A percentile compares a stretch with the other conserved stretches of the same genome.
Evolutionary conservation across 768 basidiomycete species (phyloP).

Genomic region (Chalciporus pseudorubinellus): DNA sequence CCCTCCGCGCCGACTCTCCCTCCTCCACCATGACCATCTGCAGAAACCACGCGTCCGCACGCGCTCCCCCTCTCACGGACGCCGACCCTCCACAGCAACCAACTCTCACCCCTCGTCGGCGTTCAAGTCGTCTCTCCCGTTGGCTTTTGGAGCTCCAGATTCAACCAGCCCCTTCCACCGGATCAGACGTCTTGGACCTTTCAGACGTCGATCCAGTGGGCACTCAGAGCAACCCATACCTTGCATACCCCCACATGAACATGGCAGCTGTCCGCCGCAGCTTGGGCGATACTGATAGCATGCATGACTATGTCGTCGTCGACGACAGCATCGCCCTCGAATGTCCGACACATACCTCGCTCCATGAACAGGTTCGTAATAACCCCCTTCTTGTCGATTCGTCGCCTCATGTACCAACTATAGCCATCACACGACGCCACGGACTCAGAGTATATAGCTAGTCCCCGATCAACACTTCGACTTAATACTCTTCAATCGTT

Average conservation of each 20-base stretch:
- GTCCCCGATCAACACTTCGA: slow-evolving; percentile 33
- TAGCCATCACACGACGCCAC: slow-evolving; percentile 23
- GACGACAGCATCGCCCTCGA: slow-evolving; percentile 32
- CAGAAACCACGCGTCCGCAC: slow-evolving; percentile 25
- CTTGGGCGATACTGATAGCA: slow-evolving; percentile 33
- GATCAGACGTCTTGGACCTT: slow-evolving; percentile 14
- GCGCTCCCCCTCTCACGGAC: slow-evolving; percentile 10
- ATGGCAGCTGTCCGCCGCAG: slow-evolving; percentile 27
- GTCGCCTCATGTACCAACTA: slow-evolving; percentile 17
- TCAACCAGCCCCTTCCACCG: slow-evolving; percentile 15
- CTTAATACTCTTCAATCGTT: slow-evolving; percentile 38
- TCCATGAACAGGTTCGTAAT: slow-evolving; percentile 27
- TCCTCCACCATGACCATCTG: slow-evolving; percentile 31
- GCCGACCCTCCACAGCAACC: slow-evolving; percentile 7
- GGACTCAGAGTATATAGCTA: slow-evolving; percentile 23
- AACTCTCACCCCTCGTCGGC: slow-evolving; percentile 27
- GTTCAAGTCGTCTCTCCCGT: slow-evolving; percentile 41
- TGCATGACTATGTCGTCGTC: slow-evolving; percentile 43
- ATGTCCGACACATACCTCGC: slow-evolving; percentile 18
- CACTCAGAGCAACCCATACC: slow-evolving; percentile 38
- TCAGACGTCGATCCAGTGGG: slow-evolving; percentile 26
- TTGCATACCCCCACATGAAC: slow-evolving; percentile 39
- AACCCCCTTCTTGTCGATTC: slow-evolving; percentile 18
- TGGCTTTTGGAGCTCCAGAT: slow-evolving; percentile 44
- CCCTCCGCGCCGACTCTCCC: slow-evolving; percentile 22